Conservation (phyloP, 148 eudicot genomes). For the Nepenthes gracilis region DNA sequence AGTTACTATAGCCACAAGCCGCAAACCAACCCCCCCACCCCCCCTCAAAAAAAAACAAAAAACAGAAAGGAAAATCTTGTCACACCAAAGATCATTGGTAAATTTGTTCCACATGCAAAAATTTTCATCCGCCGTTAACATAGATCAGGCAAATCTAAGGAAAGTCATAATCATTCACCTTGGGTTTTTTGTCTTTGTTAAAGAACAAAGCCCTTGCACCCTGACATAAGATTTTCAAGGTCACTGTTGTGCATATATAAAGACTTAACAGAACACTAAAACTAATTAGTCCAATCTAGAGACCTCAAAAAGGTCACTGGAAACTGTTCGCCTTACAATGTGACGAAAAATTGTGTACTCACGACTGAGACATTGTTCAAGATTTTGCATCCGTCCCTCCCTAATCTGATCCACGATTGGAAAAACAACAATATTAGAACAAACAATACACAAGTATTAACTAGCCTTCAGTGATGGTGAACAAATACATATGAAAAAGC, state of each 20-base stretch:
- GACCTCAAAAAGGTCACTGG: constrained; percentile 21
- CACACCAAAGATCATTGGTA: neutral
- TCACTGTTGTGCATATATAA: neutral
- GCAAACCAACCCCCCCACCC: neutral
- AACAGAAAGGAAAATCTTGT: neutral
- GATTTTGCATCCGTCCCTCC: constrained; percentile 19
- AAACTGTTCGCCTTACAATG: constrained; percentile 2
- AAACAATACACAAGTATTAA: neutral
- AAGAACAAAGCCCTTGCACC: constrained; percentile 27
- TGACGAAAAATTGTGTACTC: constrained; percentile 12
- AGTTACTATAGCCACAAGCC: neutral
- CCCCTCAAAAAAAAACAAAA: neutral
- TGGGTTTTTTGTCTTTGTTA: constrained; percentile 27
- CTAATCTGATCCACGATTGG: constrained; percentile 11
- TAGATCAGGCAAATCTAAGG: neutral
- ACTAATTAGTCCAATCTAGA: neutral
- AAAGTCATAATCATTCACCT: constrained; percentile 6
- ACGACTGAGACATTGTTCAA: constrained; percentile 16
- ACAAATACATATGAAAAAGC: neutral
- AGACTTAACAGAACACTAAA: neutral
- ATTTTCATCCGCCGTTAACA: neutral
- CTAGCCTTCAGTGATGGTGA: neutral
- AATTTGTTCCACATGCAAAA: neutral
- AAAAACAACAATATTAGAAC: neutral
- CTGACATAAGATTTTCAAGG: constrained; percentile 1